Base-by-base conservation (phyloP, 305 asterid genomes). In the Ilex paraguariensis region DNA sequence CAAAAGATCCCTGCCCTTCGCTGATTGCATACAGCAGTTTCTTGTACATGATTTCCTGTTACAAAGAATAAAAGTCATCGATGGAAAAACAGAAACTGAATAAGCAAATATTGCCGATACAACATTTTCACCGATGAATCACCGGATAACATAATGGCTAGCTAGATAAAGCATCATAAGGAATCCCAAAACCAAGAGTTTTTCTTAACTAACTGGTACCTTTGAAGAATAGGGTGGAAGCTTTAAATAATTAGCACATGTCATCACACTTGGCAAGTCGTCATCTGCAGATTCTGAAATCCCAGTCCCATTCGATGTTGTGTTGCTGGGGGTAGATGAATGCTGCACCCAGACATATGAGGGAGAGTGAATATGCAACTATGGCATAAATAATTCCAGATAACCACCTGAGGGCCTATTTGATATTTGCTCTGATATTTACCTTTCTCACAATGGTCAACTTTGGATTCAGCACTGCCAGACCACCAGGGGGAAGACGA, bases 371-470 rank as follows among this genome's bases (percentile, higher is more conserved):
- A 46, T 46, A 11, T 10, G 52, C 4, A 46, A 36, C 42, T 1
- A 36, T 36, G 42, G 42, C 42, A 36, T 36, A 36, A 36, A 36
- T 36, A 36, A 36, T 36, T 36, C 9, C 9, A 36, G 42, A 36
- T 5, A 3, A 36, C 9, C 42, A 36, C 42, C 42, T 4, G 42
- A 36, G 42, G 42, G 9, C 9, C 42, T 36, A 36, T 36, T 4
- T 52, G 6, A 52, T 14, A 17, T 16, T n/a, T 14, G 1, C 4
- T 10, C 28, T 13, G 12, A 5, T 52, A 5, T 52, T n/a, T 79
- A 94, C 99, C 99, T 94, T 94, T 63, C 98, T 85, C 72, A 94
- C 99, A 66, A 94, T 88, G 48, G 99, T 94, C 82, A 94, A 74
- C 92, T 91, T 90, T 13, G 99, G 99, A 73, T 88, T 88, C 70